A percentile compares a stretch with the other conserved stretches of the same genome.
These are phyloP conservation scores for Neurospora sp. DNA, from an alignment of 495 filamentous ascomycete genomes.

Conservation along the genomic window DNA sequence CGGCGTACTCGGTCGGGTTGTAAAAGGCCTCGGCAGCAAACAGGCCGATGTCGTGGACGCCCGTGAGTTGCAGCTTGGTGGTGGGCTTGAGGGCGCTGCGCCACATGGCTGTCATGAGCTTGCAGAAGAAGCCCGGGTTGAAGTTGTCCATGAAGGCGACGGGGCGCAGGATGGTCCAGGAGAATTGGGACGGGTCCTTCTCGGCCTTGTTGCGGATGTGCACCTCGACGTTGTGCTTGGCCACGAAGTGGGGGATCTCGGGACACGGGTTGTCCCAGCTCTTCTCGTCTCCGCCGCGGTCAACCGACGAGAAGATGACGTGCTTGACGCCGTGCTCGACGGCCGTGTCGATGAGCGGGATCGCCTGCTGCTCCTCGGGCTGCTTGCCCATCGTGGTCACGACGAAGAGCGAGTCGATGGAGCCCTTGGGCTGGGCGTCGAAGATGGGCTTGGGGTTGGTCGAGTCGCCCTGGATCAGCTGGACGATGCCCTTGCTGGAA, in stretches of 20 bases:
- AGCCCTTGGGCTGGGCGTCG: conserved; percentile 30
- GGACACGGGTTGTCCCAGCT: conserved; percentile 45
- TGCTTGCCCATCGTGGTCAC: conserved; percentile 33
- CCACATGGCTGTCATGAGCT: conserved; percentile 49
- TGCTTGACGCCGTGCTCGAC: conserved; percentile 35
- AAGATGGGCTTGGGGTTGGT: conserved; percentile 45
- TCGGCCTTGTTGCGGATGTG: conserved; percentile 38
- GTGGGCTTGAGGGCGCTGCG: conserved; percentile 24
- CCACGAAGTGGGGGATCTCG: conserved; percentile 49
- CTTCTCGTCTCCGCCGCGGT: conserved; percentile 49
- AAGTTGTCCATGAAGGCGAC: conserved; percentile 57
- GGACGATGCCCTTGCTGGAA: conserved; percentile 25
- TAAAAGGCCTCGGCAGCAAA: conserved; percentile 51
- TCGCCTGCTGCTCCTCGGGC: conserved; percentile 52
- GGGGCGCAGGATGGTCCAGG: conserved; percentile 52
- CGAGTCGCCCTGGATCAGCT: conserved; percentile 49
- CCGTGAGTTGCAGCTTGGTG: conserved; percentile 48
- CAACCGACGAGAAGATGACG: conserved; percentile 59
- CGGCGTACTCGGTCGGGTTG: conserved; percentile 20
- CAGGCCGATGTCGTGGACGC: conserved; percentile 51
- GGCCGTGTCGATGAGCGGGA: conserved; percentile 47
- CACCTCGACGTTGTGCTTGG: conserved; percentile 56
- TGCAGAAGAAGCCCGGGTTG: conserved; percentile 41
- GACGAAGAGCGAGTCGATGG: conserved; percentile 38
- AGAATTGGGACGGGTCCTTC: conserved; percentile 19